Percentiles rank a stretch among this genome's conserved stretches.
Evolutionary conservation across 192 early-diverging fungal species (phyloP).

Genomic region (Backusella westeae): DNA sequence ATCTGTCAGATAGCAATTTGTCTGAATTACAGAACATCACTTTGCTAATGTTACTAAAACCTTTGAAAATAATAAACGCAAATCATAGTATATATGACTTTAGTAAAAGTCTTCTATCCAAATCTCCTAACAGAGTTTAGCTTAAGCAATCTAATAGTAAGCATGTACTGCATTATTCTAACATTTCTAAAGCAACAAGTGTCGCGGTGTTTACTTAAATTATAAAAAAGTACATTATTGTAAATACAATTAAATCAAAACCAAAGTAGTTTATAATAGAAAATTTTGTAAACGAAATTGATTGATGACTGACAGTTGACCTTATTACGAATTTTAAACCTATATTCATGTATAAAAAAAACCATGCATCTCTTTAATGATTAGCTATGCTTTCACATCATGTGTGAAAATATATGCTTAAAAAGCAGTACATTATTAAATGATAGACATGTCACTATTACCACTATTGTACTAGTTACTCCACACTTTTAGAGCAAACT

Average conservation of each 20-base stretch:
- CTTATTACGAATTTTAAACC: neutral
- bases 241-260: neutral
- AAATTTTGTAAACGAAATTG: neutral
- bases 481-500: neutral
- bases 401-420: neutral
- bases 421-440: neutral
- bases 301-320: neutral
- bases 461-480: neutral
- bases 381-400: neutral
- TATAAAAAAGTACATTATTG: neutral
- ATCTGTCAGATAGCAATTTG: neutral
- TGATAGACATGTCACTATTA: neutral
- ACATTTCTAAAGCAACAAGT: neutral
- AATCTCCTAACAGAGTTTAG: neutral
- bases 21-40: neutral
- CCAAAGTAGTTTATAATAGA: neutral
- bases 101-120: neutral
- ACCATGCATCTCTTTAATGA: neutral
- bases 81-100: neutral
- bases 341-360: neutral
- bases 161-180: neutral
- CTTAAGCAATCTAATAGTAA: neutral
- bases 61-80: neutral
- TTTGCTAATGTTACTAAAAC: neutral
- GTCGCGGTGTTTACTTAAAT: neutral